Base-by-base conservation (phyloP, 805 yeast genomes). In the Monosporozyma aerobia region DNA sequence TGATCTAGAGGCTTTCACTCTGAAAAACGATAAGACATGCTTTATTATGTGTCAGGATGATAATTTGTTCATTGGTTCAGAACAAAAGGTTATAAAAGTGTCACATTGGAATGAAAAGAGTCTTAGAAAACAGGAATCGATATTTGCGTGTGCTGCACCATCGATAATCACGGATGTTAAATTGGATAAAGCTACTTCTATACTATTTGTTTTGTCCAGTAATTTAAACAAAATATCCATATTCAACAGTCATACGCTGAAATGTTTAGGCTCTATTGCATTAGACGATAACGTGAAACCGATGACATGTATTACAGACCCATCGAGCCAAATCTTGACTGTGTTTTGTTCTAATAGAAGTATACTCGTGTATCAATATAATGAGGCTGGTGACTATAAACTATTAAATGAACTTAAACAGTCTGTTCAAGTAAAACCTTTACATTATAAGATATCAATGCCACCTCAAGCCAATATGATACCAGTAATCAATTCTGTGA, bases 371-470 rank as follows among this genome's bases (percentile, higher is more conserved):
- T 64, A 61, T 50, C 70, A 67, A 56, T 58, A 58, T 16, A 60
- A 60, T 43, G 39, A 49, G 3, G 47, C 49, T 5, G 69, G 69
- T 14, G 51, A 55, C 16, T 55, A 55, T 48, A 65, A 65, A 55
- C 51, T 59, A 32, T 50, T 65, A 11, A 53, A 58, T 37, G 59
- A 54, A 49, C 49, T 67, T n/a, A 49, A 56, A 9, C 69, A 65
- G 44, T 60, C 59, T 53, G 63, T 61, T 9, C 66, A 65, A 49
- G 53, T 64, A 11, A 56, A 59, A 44, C 71, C 69, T 10, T 43
- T 65, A 40, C 66, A 61, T 47, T 67, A 68, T 52, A 60, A 56
- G 43, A 62, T 68, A 16, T 54, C 64, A n/a, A 67, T 68, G 71
- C 64, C 70, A 5, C 71, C 71, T 3, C 69, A 65, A 48, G 69